Evolutionary conservation across 208 protist species (phyloP), one percentile per base, ranked within the genome.

Genomic region (Acanthamoeba polyphaga): DNA sequence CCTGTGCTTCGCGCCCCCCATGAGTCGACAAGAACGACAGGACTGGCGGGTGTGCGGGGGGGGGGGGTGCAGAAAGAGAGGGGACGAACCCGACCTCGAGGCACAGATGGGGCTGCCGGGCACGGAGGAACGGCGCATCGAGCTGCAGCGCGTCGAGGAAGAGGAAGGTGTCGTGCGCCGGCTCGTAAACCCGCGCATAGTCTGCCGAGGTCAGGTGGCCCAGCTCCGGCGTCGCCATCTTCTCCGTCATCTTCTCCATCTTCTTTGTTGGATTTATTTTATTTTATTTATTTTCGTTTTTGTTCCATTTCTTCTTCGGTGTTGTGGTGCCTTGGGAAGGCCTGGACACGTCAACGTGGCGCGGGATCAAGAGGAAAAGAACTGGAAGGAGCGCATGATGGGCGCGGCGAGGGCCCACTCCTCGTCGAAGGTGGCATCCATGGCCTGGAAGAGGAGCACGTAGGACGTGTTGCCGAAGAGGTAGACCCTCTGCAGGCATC

Each of bases 121-220:
- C 27, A 49, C 80, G 62, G 15, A 96, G 24, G 91, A 72, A 62
- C 2, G 58, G 58, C 13, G n/a, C 8, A n/a, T 96, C 96, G 2
- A 82, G 89, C 85, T 93, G 53, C 12, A 96, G 62, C 9, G 96
- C 76, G 80, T 96, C 94, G 55, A 96, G 92, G 82, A 96, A 96
- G 58, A 96, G 58, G 64, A 92, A 96, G 38, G 94, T 95, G 89
- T 96, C 96, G 38, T 96, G 68, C 51, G 88, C 70, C 27, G 96
- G 96, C 46, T 96, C 96, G 68, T 96, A 96, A 6, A 96, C 91
- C 62, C 95, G 72, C 72, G 96, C 82, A 94, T 38, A 96, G 74
- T 96, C 96, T 46, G 53, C 72, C n/a, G 64, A 32, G 6, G 78
- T 88, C 1, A 96, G 46, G 93, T 96, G 96, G 34, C 43, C 34